Evolutionary conservation across 805 yeast genomes (phyloP).

Genomic region (Yarrowia divulgata): DNA sequence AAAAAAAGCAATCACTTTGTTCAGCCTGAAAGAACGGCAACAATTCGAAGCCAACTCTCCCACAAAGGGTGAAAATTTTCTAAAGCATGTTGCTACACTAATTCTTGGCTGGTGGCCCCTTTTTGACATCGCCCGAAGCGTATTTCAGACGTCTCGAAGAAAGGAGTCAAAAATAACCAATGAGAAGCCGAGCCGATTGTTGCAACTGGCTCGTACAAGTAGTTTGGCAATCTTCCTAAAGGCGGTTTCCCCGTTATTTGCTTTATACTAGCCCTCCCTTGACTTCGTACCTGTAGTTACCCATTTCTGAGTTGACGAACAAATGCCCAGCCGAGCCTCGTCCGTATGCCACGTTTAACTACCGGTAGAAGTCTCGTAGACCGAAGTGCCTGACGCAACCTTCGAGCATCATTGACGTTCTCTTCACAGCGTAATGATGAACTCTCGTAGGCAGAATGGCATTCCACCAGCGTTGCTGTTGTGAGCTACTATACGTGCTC

Average conservation of each 20-base stretch:
- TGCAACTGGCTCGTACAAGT: no score
- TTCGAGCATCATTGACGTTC: no score
- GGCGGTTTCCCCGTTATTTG: no score
- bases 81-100: constrained; percentile 13
- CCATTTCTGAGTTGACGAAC: no score
- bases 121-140: neutral
- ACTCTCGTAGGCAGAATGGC: neutral
- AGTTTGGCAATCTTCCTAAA: no score
- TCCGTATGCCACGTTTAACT: neutral
- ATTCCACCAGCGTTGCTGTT: no score
- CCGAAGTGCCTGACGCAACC: neutral
- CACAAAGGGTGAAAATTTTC: constrained; percentile 15
- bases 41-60: neutral
- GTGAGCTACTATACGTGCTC: neutral
- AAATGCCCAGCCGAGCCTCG: neutral
- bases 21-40: neutral
- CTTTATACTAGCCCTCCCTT: neutral
- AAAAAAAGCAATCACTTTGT: neutral
- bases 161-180: no score
- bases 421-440: neutral
- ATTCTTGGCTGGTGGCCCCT: neutral
- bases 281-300: no score
- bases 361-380: neutral
- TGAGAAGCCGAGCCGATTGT: no score
- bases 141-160: no score